Base-by-base conservation (phyloP, 495 filamentous ascomycete genomes). In the Tricharina praecox region DNA sequence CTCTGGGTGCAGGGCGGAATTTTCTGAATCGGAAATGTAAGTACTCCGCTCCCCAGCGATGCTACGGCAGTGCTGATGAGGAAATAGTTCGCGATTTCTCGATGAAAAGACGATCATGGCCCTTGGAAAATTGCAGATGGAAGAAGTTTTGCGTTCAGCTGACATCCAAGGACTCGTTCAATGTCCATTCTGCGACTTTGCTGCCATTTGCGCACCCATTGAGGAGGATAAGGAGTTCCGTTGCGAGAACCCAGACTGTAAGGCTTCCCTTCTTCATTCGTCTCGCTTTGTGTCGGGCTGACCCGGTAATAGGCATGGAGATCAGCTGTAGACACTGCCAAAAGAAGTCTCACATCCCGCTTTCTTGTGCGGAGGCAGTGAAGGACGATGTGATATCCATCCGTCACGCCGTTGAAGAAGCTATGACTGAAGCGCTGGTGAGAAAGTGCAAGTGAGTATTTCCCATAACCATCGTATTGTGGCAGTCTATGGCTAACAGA, bases 131-230 rank as follows among this genome's bases (percentile, higher is more conserved):
- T 67, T 85, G 37, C 78, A 87, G 55, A 75, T 80, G 55, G 71
- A 81, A 47, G 72, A 77, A 19, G 72, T 71, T 23, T 67, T 93
- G 19, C 69, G 73, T 23, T 58, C 71, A 53, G 79, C 81, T 1
- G 70, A 71, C 10, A 70, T 84, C 38, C 72, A 81, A 23, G 72
- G 73, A 34, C 72, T 85, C 33, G 77, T 68, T 46, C 70, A 63
- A 4, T 93, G 85, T 52, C 85, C 85, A 1, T 88, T 87, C 60
- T 93, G 85, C 62, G 75, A 79, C 21, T 92, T 74, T 63, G 82
- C 80, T 32, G 82, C 75, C 9, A 77, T 83, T 21, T 79, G 72
- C 50, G 67, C 66, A 13, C 78, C 85, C 0, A 61, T 76, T 8
- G 75, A 81, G n/a, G 65, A 71, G 9, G 73, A 90, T 63, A 76